phyloP scores from a whole-genome alignment of 495 filamentous ascomycete species.

The Oidiodendron maius region DNA sequence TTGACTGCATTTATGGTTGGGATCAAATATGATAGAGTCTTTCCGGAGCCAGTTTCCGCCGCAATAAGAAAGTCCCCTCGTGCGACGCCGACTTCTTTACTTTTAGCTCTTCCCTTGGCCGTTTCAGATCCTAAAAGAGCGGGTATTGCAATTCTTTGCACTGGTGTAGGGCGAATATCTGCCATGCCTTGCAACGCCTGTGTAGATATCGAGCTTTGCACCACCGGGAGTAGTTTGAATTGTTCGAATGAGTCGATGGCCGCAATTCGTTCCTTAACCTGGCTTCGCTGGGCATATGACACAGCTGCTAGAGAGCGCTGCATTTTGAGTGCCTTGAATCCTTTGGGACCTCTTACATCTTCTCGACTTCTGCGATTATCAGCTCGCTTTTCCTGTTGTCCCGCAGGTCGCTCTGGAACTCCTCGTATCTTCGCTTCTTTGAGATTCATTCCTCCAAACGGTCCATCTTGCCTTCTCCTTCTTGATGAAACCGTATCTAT shows the following conservation, averaged over 20 bases:
- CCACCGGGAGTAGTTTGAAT: constrained; percentile 63
- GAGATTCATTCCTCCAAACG: constrained; percentile 76
- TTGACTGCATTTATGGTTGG: constrained; percentile 81
- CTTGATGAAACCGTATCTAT: constrained; percentile 60
- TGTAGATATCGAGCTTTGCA: constrained; percentile 65
- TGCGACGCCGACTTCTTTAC: constrained; percentile 15
- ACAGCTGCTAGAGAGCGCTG: constrained; percentile 69
- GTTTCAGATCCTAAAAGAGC: constrained; percentile 50
- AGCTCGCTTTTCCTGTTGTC: constrained; percentile 21
- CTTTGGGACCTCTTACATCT: constrained; percentile 25
- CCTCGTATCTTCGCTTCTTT: constrained; percentile 53
- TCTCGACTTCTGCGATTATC: constrained; percentile 23
- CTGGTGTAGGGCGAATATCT: constrained; percentile 73
- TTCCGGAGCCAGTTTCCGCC: constrained; percentile 94
- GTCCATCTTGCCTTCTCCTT: constrained; percentile 43
- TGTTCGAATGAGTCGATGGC: constrained; percentile 71
- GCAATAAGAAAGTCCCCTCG: constrained; percentile 78
- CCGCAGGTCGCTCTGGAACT: constrained; percentile 20
- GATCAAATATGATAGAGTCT: constrained; percentile 86
- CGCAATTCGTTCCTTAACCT: constrained; percentile 63
- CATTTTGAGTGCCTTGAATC: constrained; percentile 92
- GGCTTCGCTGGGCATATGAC: constrained; percentile 62
- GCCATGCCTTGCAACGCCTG: constrained; percentile 67
- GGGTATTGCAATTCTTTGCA: constrained; percentile 85
- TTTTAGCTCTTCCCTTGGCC: constrained; percentile 8